Percentiles rank a stretch among this genome's conserved stretches.
Evolutionary conservation across 2,329 filamentous ascomycete species (phyloP).

Genomic region (Pleurostoma richardsiae): DNA sequence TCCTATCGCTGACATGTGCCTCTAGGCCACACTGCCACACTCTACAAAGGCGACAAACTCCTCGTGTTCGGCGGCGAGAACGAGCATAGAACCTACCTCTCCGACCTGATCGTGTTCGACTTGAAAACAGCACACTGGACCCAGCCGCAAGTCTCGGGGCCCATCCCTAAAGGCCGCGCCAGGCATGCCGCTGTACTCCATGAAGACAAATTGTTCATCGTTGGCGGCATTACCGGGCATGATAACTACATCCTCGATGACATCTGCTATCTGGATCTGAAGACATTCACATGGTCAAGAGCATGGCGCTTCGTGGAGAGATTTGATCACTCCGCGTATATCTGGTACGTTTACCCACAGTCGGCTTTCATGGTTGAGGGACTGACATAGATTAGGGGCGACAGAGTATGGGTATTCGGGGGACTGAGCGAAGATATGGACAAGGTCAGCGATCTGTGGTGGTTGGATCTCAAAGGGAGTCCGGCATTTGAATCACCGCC

Average conservation of each 20-base stretch:
- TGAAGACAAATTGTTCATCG: slow-evolving; percentile 93
- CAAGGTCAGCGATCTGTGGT: slow-evolving; percentile 93
- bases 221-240: slow-evolving; percentile 91
- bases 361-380: background rate
- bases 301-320: slow-evolving; percentile 93
- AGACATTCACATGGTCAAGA: slow-evolving; percentile 96
- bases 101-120: slow-evolving; percentile 94
- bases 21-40: slow-evolving; percentile 83
- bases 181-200: slow-evolving; percentile 91
- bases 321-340: slow-evolving; percentile 92
- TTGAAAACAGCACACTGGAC: slow-evolving; percentile 94
- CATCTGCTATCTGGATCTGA: slow-evolving; percentile 92
- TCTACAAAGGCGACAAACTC: slow-evolving; percentile 93
- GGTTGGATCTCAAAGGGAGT: slow-evolving; percentile 88
- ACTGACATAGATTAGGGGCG: slow-evolving; percentile 41
- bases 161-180: slow-evolving; percentile 82
- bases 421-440: slow-evolving; percentile 96
- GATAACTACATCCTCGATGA: slow-evolving; percentile 92
- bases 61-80: slow-evolving; percentile 97
- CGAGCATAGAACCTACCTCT: slow-evolving; percentile 91
- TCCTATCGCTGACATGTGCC: background rate
- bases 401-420: slow-evolving; percentile 93
- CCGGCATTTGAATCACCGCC: slow-evolving; percentile 76
- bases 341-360: slow-evolving; percentile 51
- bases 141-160: slow-evolving; percentile 80